phyloP scores from a whole-genome alignment of 371 early-diverging fungal genomes.

The Apophysomyces variabilis region DNA sequence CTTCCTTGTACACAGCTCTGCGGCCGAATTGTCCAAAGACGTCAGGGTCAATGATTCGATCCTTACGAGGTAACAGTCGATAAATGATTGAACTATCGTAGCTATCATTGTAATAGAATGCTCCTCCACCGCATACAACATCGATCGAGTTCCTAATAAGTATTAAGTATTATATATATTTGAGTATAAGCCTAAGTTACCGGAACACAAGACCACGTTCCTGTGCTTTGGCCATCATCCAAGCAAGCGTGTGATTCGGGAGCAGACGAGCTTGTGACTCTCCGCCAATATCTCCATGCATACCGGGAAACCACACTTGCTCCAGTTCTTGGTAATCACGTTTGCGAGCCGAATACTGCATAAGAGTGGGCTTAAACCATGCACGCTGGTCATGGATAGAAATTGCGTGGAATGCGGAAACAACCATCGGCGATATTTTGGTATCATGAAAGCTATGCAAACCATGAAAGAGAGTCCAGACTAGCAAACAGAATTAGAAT shows the following conservation, averaged over 20 bases:
- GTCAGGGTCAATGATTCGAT: slow-evolving; percentile 30
- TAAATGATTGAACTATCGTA: slow-evolving; percentile 31
- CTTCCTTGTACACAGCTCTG: slow-evolving; percentile 25
- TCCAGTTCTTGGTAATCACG: slow-evolving; percentile 27
- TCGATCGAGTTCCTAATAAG: slow-evolving; percentile 10
- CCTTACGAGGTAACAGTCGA: slow-evolving; percentile 30
- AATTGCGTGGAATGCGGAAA: slow-evolving; percentile 42
- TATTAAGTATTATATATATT: neutral
- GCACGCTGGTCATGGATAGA: slow-evolving; percentile 49
- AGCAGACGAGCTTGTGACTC: slow-evolving; percentile 22
- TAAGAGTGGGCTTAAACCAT: slow-evolving; percentile 41
- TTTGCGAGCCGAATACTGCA: slow-evolving; percentile 25
- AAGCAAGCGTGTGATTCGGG: slow-evolving; percentile 33
- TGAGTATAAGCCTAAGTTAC: slow-evolving; percentile 4
- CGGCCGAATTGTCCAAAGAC: neutral
- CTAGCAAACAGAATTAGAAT: slow-evolving; percentile 16
- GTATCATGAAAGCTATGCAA: slow-evolving; percentile 41
- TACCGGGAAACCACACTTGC: slow-evolving; percentile 49
- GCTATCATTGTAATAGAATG: slow-evolving; percentile 34
- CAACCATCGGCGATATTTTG: slow-evolving; percentile 31
- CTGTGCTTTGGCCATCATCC: slow-evolving; percentile 43
- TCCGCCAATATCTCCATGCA: slow-evolving; percentile 41
- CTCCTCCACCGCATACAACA: slow-evolving; percentile 12
- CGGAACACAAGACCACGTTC: slow-evolving; percentile 34
- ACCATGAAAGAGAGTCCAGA: slow-evolving; percentile 33